Evolutionary conservation across 2,329 filamentous ascomycete genomes (phyloP).

Genomic region (Epichloe hybrida): DNA sequence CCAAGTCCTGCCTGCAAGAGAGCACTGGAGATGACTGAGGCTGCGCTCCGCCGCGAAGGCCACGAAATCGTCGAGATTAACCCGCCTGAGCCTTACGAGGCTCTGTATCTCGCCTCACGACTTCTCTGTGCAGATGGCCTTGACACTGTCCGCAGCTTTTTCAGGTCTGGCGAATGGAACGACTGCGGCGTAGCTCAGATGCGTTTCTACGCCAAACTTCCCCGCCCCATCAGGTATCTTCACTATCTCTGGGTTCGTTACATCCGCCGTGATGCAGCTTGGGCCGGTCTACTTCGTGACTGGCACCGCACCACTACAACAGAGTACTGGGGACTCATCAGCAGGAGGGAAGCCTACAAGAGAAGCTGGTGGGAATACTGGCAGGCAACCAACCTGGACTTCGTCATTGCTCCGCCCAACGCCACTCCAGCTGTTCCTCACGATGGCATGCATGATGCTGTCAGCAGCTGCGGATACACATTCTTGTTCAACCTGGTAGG

Average conservation of each 20-base stretch:
- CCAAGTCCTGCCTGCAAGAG: slow-evolving; percentile 73
- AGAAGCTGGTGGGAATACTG: slow-evolving; percentile 76
- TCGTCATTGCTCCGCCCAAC: slow-evolving; percentile 73
- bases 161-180: slow-evolving; percentile 64
- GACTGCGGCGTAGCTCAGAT: slow-evolving; percentile 68
- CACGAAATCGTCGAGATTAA: slow-evolving; percentile 56
- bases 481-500: slow-evolving; percentile 78
- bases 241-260: slow-evolving; percentile 88
- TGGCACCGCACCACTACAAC: slow-evolving; percentile 62
- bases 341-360: slow-evolving; percentile 69
- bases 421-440: slow-evolving; percentile 83
- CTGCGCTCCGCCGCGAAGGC: slow-evolving; percentile 55
- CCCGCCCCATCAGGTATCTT: slow-evolving; percentile 63
- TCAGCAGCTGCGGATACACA: slow-evolving; percentile 82
- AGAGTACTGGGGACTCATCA: slow-evolving; percentile 74
- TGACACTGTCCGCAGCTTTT: slow-evolving; percentile 62
- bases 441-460: slow-evolving; percentile 70
- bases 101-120: slow-evolving; percentile 61
- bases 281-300: slow-evolving; percentile 61
- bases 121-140: slow-evolving; percentile 79
- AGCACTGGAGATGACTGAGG: slow-evolving; percentile 57
- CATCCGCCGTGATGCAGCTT: slow-evolving; percentile 58
- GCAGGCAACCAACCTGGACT: slow-evolving; percentile 58
- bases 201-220: slow-evolving; percentile 58
- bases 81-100: slow-evolving; percentile 60